Percentiles rank a stretch among this genome's conserved stretches.
Evolutionary conservation across 768 basidiomycete species (phyloP).

Genomic region (Coprinopsis strossmayeri): DNA sequence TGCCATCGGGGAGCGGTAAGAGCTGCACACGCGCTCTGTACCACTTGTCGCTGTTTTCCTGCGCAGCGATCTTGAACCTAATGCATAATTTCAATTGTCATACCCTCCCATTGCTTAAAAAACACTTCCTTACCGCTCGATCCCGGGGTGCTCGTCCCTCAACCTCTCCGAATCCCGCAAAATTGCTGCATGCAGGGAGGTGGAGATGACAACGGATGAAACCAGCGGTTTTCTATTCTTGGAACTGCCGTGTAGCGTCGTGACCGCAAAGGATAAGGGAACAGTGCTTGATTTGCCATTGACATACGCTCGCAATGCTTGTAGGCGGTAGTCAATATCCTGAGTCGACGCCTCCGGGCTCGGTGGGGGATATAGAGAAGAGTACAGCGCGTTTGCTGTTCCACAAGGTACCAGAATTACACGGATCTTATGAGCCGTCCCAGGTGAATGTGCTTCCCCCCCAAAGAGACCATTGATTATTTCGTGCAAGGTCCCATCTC

Average conservation of each 20-base stretch:
- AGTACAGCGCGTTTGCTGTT: slow-evolving; percentile 91
- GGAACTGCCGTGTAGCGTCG: slow-evolving; percentile 30
- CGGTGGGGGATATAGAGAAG: slow-evolving; percentile 57
- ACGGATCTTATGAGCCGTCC: slow-evolving; percentile 21
- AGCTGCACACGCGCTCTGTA: slow-evolving; percentile 57
- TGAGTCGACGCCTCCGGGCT: neutral
- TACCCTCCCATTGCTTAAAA: no score
- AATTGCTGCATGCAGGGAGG: slow-evolving; percentile 79
- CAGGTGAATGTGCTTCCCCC: slow-evolving; percentile 6
- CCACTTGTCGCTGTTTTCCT: slow-evolving; percentile 67
- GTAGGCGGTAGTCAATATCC: no score
- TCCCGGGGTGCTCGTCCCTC: slow-evolving; percentile 59
- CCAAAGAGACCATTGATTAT: slow-evolving; percentile 58
- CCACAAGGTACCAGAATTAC: slow-evolving; percentile 67
- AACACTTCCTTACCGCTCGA: slow-evolving; percentile 44
- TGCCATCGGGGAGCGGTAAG: slow-evolving; percentile 33
- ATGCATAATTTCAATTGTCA: no score
- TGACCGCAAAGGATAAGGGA: slow-evolving; percentile 50
- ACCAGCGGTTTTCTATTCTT: slow-evolving; percentile 17
- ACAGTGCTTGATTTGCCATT: slow-evolving; percentile 21
- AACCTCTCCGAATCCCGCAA: slow-evolving; percentile 76
- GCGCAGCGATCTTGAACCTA: slow-evolving; percentile 82
- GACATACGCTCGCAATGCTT: no score
- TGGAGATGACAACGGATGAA: slow-evolving; percentile 87
- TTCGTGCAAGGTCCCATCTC: slow-evolving; percentile 92